A percentile compares a stretch with the other conserved stretches of the same genome.
These are phyloP conservation scores for Sporisorium scitamineum DNA, from an alignment of 1,284 basidiomycete genomes.

Conservation along the genomic window DNA sequence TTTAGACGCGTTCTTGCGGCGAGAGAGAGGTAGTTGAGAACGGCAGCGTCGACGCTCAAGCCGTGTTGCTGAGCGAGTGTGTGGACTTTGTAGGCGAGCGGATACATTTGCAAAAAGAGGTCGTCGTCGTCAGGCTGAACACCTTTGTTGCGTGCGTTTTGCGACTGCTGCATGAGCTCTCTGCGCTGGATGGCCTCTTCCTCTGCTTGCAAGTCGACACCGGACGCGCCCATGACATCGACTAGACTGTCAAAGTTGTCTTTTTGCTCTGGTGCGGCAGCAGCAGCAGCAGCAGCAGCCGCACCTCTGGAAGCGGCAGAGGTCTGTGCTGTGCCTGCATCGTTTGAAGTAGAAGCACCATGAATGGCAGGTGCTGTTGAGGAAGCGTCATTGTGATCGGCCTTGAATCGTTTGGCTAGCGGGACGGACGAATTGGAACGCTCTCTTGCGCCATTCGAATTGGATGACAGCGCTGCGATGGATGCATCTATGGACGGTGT, in stretches of 20 bases:
- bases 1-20: slow-evolving; percentile 63
- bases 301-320: not conserved
- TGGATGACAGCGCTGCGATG: slow-evolving; percentile 7
- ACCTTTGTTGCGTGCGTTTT: slow-evolving; percentile 20
- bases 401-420: slow-evolving; percentile 41
- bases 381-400: slow-evolving; percentile 23
- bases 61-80: slow-evolving; percentile 58
- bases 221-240: slow-evolving; percentile 64
- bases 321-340: slow-evolving; percentile 13
- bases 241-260: slow-evolving; percentile 60
- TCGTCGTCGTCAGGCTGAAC: slow-evolving; percentile 46
- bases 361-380: slow-evolving; percentile 23
- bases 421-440: slow-evolving; percentile 34
- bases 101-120: slow-evolving; percentile 62
- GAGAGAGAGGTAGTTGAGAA: slow-evolving; percentile 65
- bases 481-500: slow-evolving; percentile 25
- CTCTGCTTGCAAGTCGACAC: slow-evolving; percentile 65
- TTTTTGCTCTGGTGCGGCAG: slow-evolving; percentile 28
- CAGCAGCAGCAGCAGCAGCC: slow-evolving; percentile 6
- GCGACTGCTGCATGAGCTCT: slow-evolving; percentile 49
- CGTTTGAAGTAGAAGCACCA: slow-evolving; percentile 9
- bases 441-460: slow-evolving; percentile 18
- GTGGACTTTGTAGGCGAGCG: slow-evolving; percentile 62
- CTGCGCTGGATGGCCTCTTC: slow-evolving; percentile 62
- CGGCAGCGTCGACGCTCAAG: slow-evolving; percentile 63